These are phyloP conservation scores for Trichocladium antarcticum DNA, from an alignment of 495 filamentous ascomycete species.

Conservation along the genomic window DNA sequence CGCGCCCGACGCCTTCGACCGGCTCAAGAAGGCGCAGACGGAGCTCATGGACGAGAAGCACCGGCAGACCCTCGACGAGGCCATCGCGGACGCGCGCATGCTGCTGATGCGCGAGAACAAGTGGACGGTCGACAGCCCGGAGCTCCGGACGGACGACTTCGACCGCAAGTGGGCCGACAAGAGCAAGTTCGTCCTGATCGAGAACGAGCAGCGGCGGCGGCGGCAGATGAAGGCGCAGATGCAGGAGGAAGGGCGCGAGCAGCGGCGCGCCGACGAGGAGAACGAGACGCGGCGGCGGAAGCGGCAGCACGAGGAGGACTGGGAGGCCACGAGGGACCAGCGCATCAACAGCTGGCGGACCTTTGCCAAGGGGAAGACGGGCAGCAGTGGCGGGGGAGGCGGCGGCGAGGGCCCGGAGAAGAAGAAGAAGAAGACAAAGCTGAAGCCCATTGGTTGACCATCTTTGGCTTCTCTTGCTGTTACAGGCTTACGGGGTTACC, in stretches of 20 bases:
- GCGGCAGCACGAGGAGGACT: conserved; percentile 81
- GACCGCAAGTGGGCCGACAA: conserved; percentile 78
- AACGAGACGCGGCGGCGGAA: conserved; percentile 78
- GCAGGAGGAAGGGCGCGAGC: conserved; percentile 91
- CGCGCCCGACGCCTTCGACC: conserved; percentile 93
- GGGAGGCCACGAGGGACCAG: conserved; percentile 86
- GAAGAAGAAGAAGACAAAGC: conserved; percentile 92
- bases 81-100: conserved; percentile 90
- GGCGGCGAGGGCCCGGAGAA: conserved; percentile 56
- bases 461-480: too few species aligned
- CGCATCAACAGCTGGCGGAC: conserved; percentile 91
- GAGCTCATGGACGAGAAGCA: conserved; percentile 89
- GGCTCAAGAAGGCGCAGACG: conserved; percentile 86
- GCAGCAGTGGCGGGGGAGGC: conserved; percentile 13
- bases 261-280: conserved; percentile 81
- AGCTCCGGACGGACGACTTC: conserved; percentile 74
- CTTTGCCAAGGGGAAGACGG: conserved; percentile 62
- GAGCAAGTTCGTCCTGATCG: conserved; percentile 82
- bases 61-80: conserved; percentile 77
- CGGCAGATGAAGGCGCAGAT: conserved; percentile 86
- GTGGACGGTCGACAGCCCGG: conserved; percentile 76
- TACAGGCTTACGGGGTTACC: background rate
- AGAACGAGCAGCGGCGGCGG: conserved; percentile 75
- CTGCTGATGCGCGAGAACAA: conserved; percentile 88
- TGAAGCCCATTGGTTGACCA: conserved; percentile 44